phyloP scores from a whole-genome alignment of 2,329 filamentous ascomycete genomes.

The Trichoderma breve region DNA sequence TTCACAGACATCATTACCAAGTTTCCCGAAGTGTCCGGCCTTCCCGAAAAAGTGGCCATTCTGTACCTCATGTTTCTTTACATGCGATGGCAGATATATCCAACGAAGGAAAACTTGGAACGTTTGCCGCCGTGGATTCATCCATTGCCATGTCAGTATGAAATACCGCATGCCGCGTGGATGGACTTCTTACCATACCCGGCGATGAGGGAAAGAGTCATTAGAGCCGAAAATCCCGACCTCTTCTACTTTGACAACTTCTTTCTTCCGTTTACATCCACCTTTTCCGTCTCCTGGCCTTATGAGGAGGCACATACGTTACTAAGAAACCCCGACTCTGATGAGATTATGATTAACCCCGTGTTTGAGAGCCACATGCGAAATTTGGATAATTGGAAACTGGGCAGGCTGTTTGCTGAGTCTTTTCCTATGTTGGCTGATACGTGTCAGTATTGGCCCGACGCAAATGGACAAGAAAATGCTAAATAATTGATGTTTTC shows the following conservation, averaged over 20 bases:
- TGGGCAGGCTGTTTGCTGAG: conserved; percentile 67
- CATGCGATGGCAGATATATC: conserved; percentile 82
- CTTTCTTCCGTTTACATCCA: conserved; percentile 78
- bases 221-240: conserved; percentile 45
- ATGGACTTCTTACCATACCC: conserved; percentile 81
- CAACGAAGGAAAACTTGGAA: conserved; percentile 75
- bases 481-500: neutral
- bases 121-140: conserved; percentile 71
- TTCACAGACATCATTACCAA: conserved; percentile 81
- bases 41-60: conserved; percentile 79
- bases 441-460: neutral
- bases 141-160: conserved; percentile 65
- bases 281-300: conserved; percentile 78
- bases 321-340: conserved; percentile 53
- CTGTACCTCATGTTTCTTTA: conserved; percentile 84
- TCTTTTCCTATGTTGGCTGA: conserved; percentile 53
- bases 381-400: conserved; percentile 75
- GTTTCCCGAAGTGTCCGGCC: conserved; percentile 74
- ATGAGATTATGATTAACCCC: conserved; percentile 77
- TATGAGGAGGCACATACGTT: conserved; percentile 73
- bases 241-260: conserved; percentile 73
- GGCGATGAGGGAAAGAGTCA: conserved; percentile 66
- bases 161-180: conserved; percentile 72
- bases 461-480: neutral
- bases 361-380: conserved; percentile 80